These are phyloP conservation scores for Hammondia hammondi DNA, from an alignment of 169 alveolate species.

Conservation along the genomic window DNA sequence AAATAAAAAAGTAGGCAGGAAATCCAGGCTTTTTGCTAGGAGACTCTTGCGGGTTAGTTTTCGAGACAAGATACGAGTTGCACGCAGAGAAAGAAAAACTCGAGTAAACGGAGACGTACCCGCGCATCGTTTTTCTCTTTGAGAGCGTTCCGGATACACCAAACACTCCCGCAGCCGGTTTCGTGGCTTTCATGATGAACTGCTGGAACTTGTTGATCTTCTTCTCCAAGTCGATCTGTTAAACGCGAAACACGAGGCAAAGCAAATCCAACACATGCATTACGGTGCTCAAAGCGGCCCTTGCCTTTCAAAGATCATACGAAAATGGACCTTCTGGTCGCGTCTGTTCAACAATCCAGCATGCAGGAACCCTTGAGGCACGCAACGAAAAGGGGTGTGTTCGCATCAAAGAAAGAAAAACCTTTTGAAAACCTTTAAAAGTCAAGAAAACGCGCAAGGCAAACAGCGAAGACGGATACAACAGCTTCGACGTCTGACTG, in stretches of 20 bases:
- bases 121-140: background rate
- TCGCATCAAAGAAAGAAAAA: too few relatives aligned
- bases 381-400: too few relatives aligned
- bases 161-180: conserved; percentile 34
- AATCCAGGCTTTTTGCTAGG: too few relatives aligned
- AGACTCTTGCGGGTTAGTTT: too few relatives aligned
- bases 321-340: background rate
- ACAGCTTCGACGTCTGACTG: too few relatives aligned
- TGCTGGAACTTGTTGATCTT: conserved; percentile 82
- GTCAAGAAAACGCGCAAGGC: too few relatives aligned
- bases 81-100: too few relatives aligned
- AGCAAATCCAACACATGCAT: background rate
- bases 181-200: conserved; percentile 79
- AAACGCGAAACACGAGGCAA: background rate
- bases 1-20: too few relatives aligned
- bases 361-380: background rate
- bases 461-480: too few relatives aligned
- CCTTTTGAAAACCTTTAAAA: too few relatives aligned
- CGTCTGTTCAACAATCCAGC: background rate
- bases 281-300: background rate
- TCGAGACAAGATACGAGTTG: too few relatives aligned
- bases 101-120: background rate
- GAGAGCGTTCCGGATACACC: background rate
- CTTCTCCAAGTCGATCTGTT: conserved; percentile 78
- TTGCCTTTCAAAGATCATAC: background rate